Evolutionary conservation across 2,329 filamentous ascomycete species (phyloP), one percentile per base, ranked within the genome.

Genomic region (Aspergillus pseudoterreus): DNA sequence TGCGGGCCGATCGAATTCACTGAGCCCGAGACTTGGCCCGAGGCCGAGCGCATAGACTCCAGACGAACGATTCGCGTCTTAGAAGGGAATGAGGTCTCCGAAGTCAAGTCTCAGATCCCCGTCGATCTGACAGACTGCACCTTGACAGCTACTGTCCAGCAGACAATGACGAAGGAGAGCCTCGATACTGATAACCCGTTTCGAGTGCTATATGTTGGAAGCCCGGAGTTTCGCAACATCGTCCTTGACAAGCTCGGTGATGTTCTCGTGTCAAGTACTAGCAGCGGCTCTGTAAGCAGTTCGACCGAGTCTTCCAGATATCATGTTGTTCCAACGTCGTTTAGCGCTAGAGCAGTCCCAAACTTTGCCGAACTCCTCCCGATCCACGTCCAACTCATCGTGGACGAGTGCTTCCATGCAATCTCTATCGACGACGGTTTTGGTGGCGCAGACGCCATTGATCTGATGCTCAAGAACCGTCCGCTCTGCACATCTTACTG

Each of bases 351-450:
- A 19, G 65, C 71, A 24, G 63, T 72, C 32, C 71, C 75, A 6
- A 76, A 75, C 38, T 75, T 74, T 60, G 75, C 76, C 12, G 75
- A 78, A 45, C 71, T 78, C 22, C 71, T 78, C 22, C 74, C 73
- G 27, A 75, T 72, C 43, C 71, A 72, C 63, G 68, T 75, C 14
- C 74, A 77, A 54, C 67, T 78, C 12, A 69, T 75, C 46, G 75
- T 78, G 35, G 75, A 78, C 43, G 74, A 77, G 52, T 78, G 75
- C 51, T 56, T 69, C 38, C 62, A 63, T 19, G 71, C 73, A 11
- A 30, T 30, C 17, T 56, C 58, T 1, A 63, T 62, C 14, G 62
- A 63, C n/a, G 42, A 54, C 22, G 57, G 57, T 14, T 52, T 57
- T 6, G 56, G 60, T 44, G 61, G 58, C 12, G 59, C 67, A 43